Base-by-base conservation (phyloP, 352 stramenopile species). In the Globisporangium polare region DNA sequence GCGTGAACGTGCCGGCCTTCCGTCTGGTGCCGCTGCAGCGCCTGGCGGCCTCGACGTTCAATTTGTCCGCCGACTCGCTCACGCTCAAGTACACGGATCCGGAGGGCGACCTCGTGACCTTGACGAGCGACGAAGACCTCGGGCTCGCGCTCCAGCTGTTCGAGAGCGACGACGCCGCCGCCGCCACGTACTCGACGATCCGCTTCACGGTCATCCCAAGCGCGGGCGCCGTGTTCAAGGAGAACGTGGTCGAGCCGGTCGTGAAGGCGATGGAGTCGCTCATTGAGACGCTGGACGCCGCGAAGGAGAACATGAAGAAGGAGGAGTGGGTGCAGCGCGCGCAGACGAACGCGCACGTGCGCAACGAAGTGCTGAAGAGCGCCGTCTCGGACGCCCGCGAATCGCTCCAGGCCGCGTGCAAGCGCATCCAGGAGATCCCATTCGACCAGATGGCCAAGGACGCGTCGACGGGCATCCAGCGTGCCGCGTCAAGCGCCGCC, bases 401-500 rank as follows among this genome's bases (percentile, higher is more conserved):
- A n/a, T 83, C 74, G 53, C 56, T 90, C 4, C 63, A 65, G 15
- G 67, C 71, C 2, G 78, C 74, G 35, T 73, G 69, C 37, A 68
- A 85, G 56, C 71, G 72, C 58, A 69, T 94, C 43, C 80, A 92
- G 62, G 86, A 94, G 35, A 89, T 92, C 35, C 83, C 85, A 12
- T 92, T 94, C 49, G 86, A 94, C 52, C 79, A 89, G 65, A 67
- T 93, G 18, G 63, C 90, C 35, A 81, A 90, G 65, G 80, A 90
- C 46, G 90, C 61, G n/a, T 50, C 61, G 12, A n/a, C 42, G 2
- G 42, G 60, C 9, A 42, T 66, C 52, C 59, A 60, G 52, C 49
- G 24, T 10, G 53, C 61, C 0, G 67, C 35, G 13, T 35, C 31
- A 27, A 56, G 60, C 60, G 60, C 53, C 7, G 53, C 41, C n/a